Evolutionary conservation across 768 basidiomycete species (phyloP).

Genomic region (Hericium coralloides): DNA sequence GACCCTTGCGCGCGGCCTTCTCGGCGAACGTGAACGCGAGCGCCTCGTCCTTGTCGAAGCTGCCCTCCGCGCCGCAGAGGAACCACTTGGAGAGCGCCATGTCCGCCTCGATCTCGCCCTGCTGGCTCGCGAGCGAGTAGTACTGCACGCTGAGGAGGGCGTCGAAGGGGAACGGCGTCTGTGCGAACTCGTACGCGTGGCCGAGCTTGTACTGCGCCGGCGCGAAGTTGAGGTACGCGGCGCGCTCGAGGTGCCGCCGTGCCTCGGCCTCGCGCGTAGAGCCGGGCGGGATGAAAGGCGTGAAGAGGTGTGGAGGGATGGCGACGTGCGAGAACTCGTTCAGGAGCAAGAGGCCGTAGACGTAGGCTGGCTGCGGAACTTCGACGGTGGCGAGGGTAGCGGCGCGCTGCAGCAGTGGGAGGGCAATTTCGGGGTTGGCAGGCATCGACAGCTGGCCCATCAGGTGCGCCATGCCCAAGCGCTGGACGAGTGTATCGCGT

Average conservation of each 20-base stretch:
- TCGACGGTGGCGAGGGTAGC: conserved; percentile 65
- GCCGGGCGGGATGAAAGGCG: conserved; percentile 45
- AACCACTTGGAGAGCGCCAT: conserved; percentile 99
- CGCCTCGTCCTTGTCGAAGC: conserved; percentile 80
- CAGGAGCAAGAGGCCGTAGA: conserved; percentile 80
- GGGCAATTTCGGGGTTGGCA: conserved; percentile 42
- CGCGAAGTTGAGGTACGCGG: conserved; percentile 77
- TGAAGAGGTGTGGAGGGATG: conserved; percentile 41
- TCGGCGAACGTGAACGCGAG: conserved; percentile 87
- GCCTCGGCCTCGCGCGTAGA: conserved; percentile 49
- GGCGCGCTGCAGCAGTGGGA: conserved; percentile 69
- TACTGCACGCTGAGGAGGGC: conserved; percentile 86
- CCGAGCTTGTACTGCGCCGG: conserved; percentile 92
- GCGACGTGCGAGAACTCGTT: conserved; percentile 69
- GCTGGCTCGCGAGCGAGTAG: conserved; percentile 74
- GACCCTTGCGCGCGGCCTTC: conserved; percentile 67
- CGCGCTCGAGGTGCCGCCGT: conserved; percentile 67
- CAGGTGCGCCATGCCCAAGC: conserved; percentile 88
- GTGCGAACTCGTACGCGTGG: conserved; percentile 86
- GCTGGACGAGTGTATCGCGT: conserved; percentile 32
- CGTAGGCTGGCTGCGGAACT: conserved; percentile 84
- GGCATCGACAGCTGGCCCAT: conserved; percentile 76
- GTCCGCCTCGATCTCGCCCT: conserved; percentile 87
- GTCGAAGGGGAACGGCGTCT: conserved; percentile 79
- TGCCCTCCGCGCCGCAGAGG: conserved; percentile 70